phyloP scores from a whole-genome alignment of 1,139 yeast genomes.

The Sugiyamaella pinicola region DNA sequence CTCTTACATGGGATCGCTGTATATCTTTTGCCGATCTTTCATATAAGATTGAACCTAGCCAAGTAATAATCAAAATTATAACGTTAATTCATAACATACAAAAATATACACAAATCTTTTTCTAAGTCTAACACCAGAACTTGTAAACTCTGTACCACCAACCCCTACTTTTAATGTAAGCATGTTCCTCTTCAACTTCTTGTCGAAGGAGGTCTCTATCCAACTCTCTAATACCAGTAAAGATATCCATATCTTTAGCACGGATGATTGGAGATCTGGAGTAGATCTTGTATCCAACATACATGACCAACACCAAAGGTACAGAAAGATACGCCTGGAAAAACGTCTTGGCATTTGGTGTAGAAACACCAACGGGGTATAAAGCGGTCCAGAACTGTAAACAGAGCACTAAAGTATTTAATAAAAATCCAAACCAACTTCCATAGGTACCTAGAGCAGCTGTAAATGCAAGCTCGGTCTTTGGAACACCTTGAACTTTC shows the following conservation, averaged over 20 bases:
- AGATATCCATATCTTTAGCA: slow-evolving; percentile 56
- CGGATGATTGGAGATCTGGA: slow-evolving; percentile 49
- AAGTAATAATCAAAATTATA: too few species aligned
- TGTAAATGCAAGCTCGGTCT: slow-evolving; percentile 66
- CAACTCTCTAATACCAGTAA: slow-evolving; percentile 56
- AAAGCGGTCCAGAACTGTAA: slow-evolving; percentile 85
- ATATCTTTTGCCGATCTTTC: too few species aligned
- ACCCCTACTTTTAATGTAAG: slow-evolving; percentile 41
- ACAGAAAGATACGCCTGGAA: slow-evolving; percentile 59
- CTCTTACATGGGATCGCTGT: too few species aligned
- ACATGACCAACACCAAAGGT: slow-evolving; percentile 53
- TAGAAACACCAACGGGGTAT: slow-evolving; percentile 57
- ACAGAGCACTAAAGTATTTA: slow-evolving; percentile 65
- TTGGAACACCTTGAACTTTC: slow-evolving; percentile 60
- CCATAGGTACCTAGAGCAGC: slow-evolving; percentile 74
- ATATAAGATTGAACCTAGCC: too few species aligned
- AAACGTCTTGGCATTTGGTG: slow-evolving; percentile 49
- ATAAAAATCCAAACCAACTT: slow-evolving; percentile 61
- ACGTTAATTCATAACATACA: slow-evolving; percentile 1
- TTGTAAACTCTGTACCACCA: slow-evolving; percentile 45
- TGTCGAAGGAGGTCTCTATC: slow-evolving; percentile 55
- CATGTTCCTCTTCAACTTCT: slow-evolving; percentile 55
- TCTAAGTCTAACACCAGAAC: slow-evolving; percentile 51
- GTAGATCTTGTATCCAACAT: slow-evolving; percentile 54
- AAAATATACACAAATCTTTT: neutral